Base-by-base conservation (phyloP, 2,329 filamentous ascomycete genomes). In the Penicillium sp. region DNA sequence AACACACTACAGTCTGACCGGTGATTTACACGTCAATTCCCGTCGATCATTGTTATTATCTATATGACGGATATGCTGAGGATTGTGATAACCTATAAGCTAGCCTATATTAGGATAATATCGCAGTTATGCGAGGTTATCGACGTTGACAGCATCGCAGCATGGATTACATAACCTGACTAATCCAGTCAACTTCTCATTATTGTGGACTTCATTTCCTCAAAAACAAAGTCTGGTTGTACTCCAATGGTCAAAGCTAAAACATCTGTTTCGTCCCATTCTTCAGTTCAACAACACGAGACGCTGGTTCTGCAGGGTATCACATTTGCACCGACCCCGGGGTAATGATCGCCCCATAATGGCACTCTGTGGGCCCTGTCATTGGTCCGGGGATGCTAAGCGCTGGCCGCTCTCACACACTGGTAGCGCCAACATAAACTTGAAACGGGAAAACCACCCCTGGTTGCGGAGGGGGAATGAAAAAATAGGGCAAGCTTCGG, bases 361-460 rank as follows among this genome's bases (percentile, higher is more conserved):
- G 19, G 26, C 25, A 51, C 45, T 35, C 25, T 23, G 29, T n/a
- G 23, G 51, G 29, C 16, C 10, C n/a, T 47, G 13, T 37, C 19
- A 55, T 55, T 55, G 53, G 53, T 16, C 53, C 46, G 21, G 39
- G 27, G 33, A 16, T n/a, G 7, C 31, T 55, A 55, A 50, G 53
- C 53, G 53, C 53, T 55, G 44, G 31, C 29, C 39, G 21, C 47
- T 33, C 53, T 55, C 53, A 45, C 53, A 55, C 53, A 50, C 14
- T 49, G 45, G 52, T 46, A 55, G 53, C 53, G 53, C 53, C 39
- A 45, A 21, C 53, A n/a, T 50, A 21, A 45, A 53, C 19, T 46
- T 45, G 42, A 46, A 53, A 53, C 42, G n/a, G 14, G 14, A 23
- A 37, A 39, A 46, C 8, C 37, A 27, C 42, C 50, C 50, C 43